These are phyloP conservation scores for Zizania latifolia DNA, from an alignment of 176 grass and related monocot genomes.

Conservation along the genomic window DNA sequence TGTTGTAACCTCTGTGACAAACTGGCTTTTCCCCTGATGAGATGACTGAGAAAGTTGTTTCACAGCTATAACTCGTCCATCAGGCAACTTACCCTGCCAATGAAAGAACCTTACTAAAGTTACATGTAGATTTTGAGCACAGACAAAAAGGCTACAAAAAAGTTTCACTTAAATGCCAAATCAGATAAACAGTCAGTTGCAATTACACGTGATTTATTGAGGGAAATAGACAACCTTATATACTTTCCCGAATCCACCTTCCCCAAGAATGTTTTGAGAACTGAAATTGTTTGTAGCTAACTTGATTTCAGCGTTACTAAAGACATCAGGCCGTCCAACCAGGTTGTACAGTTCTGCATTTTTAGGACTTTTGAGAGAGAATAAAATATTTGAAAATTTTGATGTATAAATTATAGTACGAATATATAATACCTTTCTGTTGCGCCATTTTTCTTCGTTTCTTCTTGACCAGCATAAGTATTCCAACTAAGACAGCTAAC, in stretches of 20 bases:
- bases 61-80: slow-evolving; percentile 58
- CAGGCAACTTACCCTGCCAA: slow-evolving; percentile 39
- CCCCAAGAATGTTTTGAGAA: slow-evolving; percentile 48
- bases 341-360: slow-evolving; percentile 18
- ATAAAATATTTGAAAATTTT: neutral
- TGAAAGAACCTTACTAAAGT: neutral
- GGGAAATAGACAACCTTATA: slow-evolving; percentile 48
- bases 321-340: slow-evolving; percentile 1
- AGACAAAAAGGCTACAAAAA: neutral
- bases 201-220: no score
- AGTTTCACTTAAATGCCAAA: neutral
- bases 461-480: slow-evolving; percentile 21
- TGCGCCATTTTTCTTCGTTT: neutral
- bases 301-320: slow-evolving; percentile 5
- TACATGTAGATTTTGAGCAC: neutral
- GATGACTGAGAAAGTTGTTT: slow-evolving; percentile 59
- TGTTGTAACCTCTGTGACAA: slow-evolving; percentile 48
- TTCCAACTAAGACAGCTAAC: slow-evolving; percentile 14
- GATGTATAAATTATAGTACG: neutral
- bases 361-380: neutral
- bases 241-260: slow-evolving; percentile 63
- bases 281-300: slow-evolving; percentile 38
- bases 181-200: neutral
- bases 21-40: slow-evolving; percentile 50
- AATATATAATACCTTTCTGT: neutral